Conservation (phyloP, 2,329 filamentous ascomycete species). For the Penicillium sp. region DNA sequence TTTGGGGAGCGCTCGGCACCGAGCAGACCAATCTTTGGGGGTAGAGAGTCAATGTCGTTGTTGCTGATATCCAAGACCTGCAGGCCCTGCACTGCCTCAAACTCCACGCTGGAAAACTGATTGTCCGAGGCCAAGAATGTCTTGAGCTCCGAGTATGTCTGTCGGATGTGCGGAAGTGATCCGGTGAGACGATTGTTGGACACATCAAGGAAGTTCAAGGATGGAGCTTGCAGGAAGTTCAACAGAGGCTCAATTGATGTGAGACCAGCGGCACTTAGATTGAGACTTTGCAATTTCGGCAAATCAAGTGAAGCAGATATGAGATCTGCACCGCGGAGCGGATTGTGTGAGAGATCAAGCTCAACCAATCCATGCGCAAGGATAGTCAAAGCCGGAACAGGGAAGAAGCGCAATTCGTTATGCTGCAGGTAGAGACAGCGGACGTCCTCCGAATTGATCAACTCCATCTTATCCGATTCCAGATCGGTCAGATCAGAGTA, state of each 20-base stretch:
- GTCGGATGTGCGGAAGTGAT: constrained; percentile 65
- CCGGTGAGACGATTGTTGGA: constrained; percentile 77
- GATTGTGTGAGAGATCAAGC: constrained; percentile 75
- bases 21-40: constrained; percentile 77
- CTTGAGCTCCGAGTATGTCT: constrained; percentile 68
- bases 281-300: constrained; percentile 74
- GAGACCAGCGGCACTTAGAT: constrained; percentile 72
- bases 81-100: constrained; percentile 72
- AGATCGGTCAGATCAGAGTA: constrained; percentile 62
- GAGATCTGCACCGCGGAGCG: constrained; percentile 65
- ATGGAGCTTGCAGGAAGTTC: constrained; percentile 69
- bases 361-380: constrained; percentile 70
- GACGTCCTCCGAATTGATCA: constrained; percentile 51
- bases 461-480: constrained; percentile 51
- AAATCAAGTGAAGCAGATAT: constrained; percentile 68
- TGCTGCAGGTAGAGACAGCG: constrained; percentile 69
- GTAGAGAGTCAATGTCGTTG: constrained; percentile 81
- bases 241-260: constrained; percentile 68
- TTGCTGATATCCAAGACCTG: constrained; percentile 76
- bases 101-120: constrained; percentile 69
- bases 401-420: constrained; percentile 72
- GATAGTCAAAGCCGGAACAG: constrained; percentile 65
- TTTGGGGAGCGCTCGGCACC: constrained; percentile 54
- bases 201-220: constrained; percentile 74
- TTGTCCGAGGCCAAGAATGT: constrained; percentile 79